phyloP scores from a whole-genome alignment of 2,329 filamentous ascomycete species.

The Talaromyces funiculosus region DNA sequence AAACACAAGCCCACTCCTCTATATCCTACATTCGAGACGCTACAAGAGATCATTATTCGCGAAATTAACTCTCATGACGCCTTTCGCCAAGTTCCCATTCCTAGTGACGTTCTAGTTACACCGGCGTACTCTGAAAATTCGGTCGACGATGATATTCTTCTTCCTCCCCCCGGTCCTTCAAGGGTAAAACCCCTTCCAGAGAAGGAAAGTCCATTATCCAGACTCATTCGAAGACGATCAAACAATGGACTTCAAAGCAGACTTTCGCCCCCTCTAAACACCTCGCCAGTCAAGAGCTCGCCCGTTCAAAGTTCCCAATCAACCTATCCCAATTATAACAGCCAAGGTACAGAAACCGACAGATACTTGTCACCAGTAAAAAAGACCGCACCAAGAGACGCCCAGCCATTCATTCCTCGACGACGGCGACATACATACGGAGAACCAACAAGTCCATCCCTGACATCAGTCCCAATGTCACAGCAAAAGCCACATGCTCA shows the following conservation, averaged over 20 bases:
- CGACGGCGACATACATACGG: conserved; percentile 37
- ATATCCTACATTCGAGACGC: conserved; percentile 33
- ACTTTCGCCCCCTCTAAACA: conserved; percentile 15
- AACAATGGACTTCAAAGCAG: conserved; percentile 18
- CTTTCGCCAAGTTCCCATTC: conserved; percentile 31
- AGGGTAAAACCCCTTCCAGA: conserved; percentile 22
- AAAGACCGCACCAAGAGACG: conserved; percentile 15
- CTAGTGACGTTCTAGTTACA: conserved; percentile 31
- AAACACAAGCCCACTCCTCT: conserved; percentile 25
- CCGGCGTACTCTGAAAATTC: conserved; percentile 24
- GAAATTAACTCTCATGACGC: conserved; percentile 43
- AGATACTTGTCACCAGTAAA: neutral
- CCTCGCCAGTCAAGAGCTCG: neutral
- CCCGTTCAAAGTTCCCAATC: conserved; percentile 10
- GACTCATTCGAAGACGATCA: conserved; percentile 28
- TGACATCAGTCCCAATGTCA: neutral
- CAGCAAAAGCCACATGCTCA: neutral
- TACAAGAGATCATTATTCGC: conserved; percentile 40
- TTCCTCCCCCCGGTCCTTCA: conserved; percentile 13
- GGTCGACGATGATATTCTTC: conserved; percentile 18
- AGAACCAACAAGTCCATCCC: conserved; percentile 26
- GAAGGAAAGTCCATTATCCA: conserved; percentile 29
- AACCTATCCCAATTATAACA: neutral
- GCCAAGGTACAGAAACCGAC: neutral
- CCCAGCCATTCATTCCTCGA: conserved; percentile 19